Conservation (phyloP, 345 rosid species). For the Psidium friedrichsthalianum region DNA sequence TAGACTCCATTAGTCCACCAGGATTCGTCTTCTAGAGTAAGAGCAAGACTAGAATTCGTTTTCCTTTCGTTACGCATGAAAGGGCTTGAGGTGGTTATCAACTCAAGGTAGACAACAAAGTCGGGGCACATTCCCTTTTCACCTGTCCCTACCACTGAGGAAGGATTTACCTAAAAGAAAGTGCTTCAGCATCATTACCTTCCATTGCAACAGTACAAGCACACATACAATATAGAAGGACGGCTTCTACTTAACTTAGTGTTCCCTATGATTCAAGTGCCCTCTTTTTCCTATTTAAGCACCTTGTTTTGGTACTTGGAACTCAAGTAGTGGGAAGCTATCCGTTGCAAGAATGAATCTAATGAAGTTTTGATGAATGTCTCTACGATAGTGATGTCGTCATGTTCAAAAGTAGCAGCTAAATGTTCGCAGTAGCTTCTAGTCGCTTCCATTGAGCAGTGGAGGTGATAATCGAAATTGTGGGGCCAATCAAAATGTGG, state of each 20-base stretch:
- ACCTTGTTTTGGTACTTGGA: not conserved
- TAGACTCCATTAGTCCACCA: too few species aligned
- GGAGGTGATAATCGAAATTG: too few species aligned
- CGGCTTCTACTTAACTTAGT: not conserved
- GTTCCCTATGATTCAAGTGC: not conserved
- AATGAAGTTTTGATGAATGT: not conserved
- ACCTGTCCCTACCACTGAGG: constrained; percentile 57
- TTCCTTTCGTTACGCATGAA: constrained; percentile 81
- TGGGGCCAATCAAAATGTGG: too few species aligned
- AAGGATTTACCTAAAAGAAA: constrained; percentile 65
- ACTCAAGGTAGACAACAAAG: constrained; percentile 77
- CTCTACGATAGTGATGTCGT: not conserved
- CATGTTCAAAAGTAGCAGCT: not conserved
- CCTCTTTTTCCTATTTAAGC: not conserved
- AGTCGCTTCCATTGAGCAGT: not conserved
- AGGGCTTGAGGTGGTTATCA: constrained; percentile 70
- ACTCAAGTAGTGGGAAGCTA: not conserved
- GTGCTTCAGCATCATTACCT: not conserved
- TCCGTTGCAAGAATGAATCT: not conserved
- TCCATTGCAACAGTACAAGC: not conserved
- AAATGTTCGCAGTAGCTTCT: not conserved
- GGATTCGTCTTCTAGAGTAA: too few species aligned
- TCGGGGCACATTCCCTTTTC: constrained; percentile 67
- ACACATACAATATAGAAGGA: not conserved
- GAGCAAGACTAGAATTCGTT: too few species aligned